A percentile compares a stretch with the other conserved stretches of the same genome.
phyloP scores from a whole-genome alignment of 2,329 filamentous ascomycete species.

The Fusarium siculi region DNA sequence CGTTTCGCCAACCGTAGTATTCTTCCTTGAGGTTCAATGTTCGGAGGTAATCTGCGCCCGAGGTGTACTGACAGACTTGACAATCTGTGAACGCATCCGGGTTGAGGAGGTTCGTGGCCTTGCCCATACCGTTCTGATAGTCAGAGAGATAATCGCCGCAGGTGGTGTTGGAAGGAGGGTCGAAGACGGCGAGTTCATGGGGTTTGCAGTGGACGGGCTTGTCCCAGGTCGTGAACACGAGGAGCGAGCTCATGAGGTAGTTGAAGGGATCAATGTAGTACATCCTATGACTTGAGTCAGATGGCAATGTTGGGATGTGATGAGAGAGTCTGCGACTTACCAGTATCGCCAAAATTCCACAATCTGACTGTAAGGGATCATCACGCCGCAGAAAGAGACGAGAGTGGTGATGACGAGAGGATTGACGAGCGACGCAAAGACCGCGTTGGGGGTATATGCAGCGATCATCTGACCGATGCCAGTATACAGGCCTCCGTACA shows the following conservation, averaged over 20 bases:
- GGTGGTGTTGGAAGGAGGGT: conserved; percentile 61
- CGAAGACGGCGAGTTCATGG: conserved; percentile 62
- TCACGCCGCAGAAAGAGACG: conserved; percentile 78
- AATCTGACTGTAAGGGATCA: conserved; percentile 73
- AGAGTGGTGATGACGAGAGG: conserved; percentile 67
- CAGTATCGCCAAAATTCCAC: conserved; percentile 75
- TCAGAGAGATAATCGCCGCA: conserved; percentile 66
- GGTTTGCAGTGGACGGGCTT: conserved; percentile 58
- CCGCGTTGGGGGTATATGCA: conserved; percentile 69
- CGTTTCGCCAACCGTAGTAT: conserved; percentile 74
- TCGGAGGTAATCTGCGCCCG: conserved; percentile 67
- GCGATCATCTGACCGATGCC: conserved; percentile 71
- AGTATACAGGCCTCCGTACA: conserved; percentile 69
- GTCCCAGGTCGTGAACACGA: conserved; percentile 63
- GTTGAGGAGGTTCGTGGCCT: conserved; percentile 65
- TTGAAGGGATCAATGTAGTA: conserved; percentile 71
- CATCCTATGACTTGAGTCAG: conserved; percentile 41
- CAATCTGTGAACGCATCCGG: conserved; percentile 66
- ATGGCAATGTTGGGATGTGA: rapidly evolving
- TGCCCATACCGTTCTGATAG: conserved; percentile 55
- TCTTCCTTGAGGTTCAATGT: conserved; percentile 70
- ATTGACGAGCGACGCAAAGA: conserved; percentile 68
- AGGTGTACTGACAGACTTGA: conserved; percentile 68
- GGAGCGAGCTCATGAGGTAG: conserved; percentile 67
- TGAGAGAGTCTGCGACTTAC: conserved; percentile 42